These are phyloP conservation scores for Cudoniella acicularis DNA, from an alignment of 495 filamentous ascomycete genomes.

Conservation along the genomic window DNA sequence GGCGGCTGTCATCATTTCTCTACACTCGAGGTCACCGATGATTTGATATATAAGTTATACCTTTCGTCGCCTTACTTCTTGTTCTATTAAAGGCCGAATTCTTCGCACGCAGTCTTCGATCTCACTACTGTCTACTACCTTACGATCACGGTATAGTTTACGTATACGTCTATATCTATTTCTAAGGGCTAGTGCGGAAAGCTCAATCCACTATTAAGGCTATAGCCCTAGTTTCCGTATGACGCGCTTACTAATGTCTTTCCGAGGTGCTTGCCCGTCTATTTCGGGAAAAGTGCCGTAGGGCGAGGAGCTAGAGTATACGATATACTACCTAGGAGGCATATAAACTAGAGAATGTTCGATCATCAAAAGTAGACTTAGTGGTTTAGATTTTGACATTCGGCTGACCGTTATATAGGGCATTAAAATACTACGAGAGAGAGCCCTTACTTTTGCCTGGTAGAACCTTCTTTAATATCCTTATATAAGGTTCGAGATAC, in stretches of 20 bases:
- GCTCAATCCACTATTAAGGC: not conserved
- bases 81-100: not conserved
- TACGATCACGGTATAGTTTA: not conserved
- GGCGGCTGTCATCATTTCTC: not conserved
- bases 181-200: not conserved
- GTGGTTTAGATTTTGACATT: conserved; percentile 15
- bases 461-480: conserved; percentile 27
- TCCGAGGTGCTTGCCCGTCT: not conserved
- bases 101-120: not conserved
- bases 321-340: not conserved
- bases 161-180: not conserved
- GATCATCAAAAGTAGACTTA: not conserved
- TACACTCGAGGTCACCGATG: not conserved
- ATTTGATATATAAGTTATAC: not conserved
- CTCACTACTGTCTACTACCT: not conserved
- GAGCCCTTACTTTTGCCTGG: conserved; percentile 21
- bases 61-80: not conserved
- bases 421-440: conserved; percentile 16
- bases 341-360: not conserved
- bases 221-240: not conserved
- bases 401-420: conserved; percentile 12
- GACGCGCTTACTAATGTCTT: not conserved
- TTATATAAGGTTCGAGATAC: conserved; percentile 27
- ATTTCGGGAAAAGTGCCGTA: not conserved
- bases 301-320: not conserved